Evolutionary conservation across 306 rosid species (phyloP), one percentile per base, ranked within the genome.

Genomic region (Cucurbita maxima): DNA sequence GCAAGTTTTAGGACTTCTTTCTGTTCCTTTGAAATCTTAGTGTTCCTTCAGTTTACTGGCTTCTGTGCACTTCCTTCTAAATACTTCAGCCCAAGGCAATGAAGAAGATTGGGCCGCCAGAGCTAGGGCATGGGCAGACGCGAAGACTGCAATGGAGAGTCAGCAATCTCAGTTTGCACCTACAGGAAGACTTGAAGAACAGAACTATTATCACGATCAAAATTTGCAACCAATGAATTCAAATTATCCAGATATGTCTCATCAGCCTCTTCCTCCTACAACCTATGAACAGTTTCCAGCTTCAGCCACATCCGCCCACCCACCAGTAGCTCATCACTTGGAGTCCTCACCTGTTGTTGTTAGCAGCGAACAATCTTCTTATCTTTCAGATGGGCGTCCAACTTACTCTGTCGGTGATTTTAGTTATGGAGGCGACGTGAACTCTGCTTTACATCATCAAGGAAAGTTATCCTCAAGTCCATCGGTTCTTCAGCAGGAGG

Each of bases 41-140:
- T 37, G 43, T 8, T 54, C 45, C 56, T 47, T 48, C 58, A 69
- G 40, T 68, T 68, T 45, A 20, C 73, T 68, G 56, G 53, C 73
- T 68, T 68, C 38, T 68, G 36, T 45, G 20, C 11, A 50, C 14
- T 48, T 40, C 18, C 41, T 14, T 73, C 58, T 77, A 10, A 20
- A 71, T 72, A 55, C 50, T 73, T 47, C 73, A 82, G 86, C 77
- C 22, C 79, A 82, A 60, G 86, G 75, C 69, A 86, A 84, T 73
- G 96, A 90, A 79, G 97, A 89, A 81, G 99, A 95, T 84, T 91
- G 97, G 97, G 99, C 92, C 34, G 96, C 99, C 53, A 89, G 72
- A 79, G 99, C 99, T 48, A 87, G 92, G 84, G 99, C 99, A 1
- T 95, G 99, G 99, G 97, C 97, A 67, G 94, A 92, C 82, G 88